Conservation (phyloP, 257 asterid species). For the Fraxinus pennsylvanica region DNA sequence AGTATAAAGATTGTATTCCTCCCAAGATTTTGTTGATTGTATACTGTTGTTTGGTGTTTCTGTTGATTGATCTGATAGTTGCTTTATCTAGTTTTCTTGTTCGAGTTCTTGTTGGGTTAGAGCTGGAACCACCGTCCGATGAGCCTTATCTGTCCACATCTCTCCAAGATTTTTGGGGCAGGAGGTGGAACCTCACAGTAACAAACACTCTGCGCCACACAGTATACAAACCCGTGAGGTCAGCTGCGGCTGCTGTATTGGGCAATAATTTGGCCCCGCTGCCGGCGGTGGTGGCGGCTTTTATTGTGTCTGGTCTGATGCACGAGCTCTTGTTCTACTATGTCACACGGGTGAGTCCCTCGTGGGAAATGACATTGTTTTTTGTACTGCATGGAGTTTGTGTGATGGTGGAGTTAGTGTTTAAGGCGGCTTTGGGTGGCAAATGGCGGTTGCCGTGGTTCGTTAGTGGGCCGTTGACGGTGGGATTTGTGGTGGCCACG, state of each 20-base stretch:
- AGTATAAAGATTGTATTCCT: slow-evolving; percentile 12
- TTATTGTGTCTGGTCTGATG: slow-evolving; percentile 60
- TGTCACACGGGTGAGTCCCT: slow-evolving; percentile 41
- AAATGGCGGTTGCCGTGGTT: slow-evolving; percentile 36
- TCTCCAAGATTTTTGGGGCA: slow-evolving; percentile 69
- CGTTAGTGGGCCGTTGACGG: slow-evolving; percentile 33
- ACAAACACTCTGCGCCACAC: slow-evolving; percentile 43
- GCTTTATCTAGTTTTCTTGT: slow-evolving; percentile 29
- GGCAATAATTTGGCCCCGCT: slow-evolving; percentile 36
- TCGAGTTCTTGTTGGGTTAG: slow-evolving; percentile 35
- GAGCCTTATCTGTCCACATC: slow-evolving; percentile 67
- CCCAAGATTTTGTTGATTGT: slow-evolving; percentile 16
- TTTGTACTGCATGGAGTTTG: slow-evolving; percentile 61
- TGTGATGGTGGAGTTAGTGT: slow-evolving; percentile 42
- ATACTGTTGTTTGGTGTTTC: slow-evolving; percentile 38
- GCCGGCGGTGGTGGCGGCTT: slow-evolving; percentile 45
- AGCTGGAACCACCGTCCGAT: slow-evolving; percentile 56
- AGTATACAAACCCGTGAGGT: slow-evolving; percentile 50
- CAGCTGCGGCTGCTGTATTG: slow-evolving; percentile 13
- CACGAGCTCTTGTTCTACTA: slow-evolving; percentile 63
- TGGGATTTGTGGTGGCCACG: slow-evolving; percentile 42
- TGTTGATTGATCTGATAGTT: slow-evolving; percentile 41
- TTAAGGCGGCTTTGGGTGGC: slow-evolving; percentile 28
- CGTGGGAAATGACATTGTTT: slow-evolving; percentile 69
- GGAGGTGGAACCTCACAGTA: slow-evolving; percentile 67